A percentile compares a stretch with the other conserved stretches of the same genome.
Conservation (phyloP, 306 rosid genomes). For the Rosa persica region DNA sequence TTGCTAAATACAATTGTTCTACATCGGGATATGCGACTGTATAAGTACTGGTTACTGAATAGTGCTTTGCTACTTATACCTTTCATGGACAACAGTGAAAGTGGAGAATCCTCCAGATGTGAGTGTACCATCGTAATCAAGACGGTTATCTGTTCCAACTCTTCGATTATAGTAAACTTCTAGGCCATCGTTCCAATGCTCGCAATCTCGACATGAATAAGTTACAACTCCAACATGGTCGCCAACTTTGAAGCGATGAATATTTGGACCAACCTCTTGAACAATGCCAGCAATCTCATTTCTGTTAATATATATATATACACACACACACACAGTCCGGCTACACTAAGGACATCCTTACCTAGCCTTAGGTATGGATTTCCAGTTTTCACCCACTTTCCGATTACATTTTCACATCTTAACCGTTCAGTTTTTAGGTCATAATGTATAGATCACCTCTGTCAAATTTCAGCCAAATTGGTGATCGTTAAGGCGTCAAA, state of each 20-base stretch:
- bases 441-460: too few relatives aligned
- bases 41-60: too few relatives aligned
- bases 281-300: slow-evolving; percentile 85
- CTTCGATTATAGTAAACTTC: slow-evolving; percentile 53
- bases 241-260: slow-evolving; percentile 57
- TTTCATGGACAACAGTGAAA: slow-evolving; percentile 60
- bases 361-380: too few relatives aligned
- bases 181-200: slow-evolving; percentile 47
- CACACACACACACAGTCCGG: too few relatives aligned
- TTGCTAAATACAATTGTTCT: not conserved
- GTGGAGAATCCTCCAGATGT: slow-evolving; percentile 81
- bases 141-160: slow-evolving; percentile 43
- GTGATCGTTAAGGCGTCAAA: too few relatives aligned
- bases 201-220: slow-evolving; percentile 71
- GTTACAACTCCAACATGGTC: slow-evolving; percentile 84
- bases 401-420: too few relatives aligned
- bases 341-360: too few relatives aligned
- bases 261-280: slow-evolving; percentile 57
- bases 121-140: slow-evolving; percentile 67
- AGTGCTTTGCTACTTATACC: slow-evolving; percentile 32
- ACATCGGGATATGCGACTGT: not conserved
- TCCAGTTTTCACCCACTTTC: too few relatives aligned
- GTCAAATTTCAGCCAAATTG: too few relatives aligned
- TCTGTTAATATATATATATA: slow-evolving; percentile 30
- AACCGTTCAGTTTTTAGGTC: too few relatives aligned